These are phyloP conservation scores for Achaetomium macrosporum DNA, from an alignment of 2,329 filamentous ascomycete species.

Conservation along the genomic window DNA sequence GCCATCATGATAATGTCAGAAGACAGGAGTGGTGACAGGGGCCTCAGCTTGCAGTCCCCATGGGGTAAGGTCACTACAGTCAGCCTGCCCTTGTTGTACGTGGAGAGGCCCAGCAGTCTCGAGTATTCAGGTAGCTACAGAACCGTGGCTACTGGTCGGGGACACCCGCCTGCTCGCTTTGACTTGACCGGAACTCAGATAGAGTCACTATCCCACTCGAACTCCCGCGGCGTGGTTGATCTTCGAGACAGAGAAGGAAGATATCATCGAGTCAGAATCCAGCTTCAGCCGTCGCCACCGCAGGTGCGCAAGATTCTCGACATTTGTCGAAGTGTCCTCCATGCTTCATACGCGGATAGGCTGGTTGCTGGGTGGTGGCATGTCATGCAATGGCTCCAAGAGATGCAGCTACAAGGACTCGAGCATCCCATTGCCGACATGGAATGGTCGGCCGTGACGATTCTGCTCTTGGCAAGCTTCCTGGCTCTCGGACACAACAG, in stretches of 20 bases:
- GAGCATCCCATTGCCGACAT: conserved; percentile 39
- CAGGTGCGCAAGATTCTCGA: conserved; percentile 57
- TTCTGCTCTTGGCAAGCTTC: conserved; percentile 59
- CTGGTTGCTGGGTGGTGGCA: conserved; percentile 69
- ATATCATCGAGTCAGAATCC: conserved; percentile 61
- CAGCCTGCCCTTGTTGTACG: conserved; percentile 53
- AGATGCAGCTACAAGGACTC: conserved; percentile 3
- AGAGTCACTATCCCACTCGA: conserved; percentile 51
- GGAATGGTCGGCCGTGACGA: conserved; percentile 65
- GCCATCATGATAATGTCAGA: conserved; percentile 66
- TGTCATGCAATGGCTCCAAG: conserved; percentile 59
- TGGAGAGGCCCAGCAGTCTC: conserved; percentile 55
- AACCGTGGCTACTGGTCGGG: conserved; percentile 46
- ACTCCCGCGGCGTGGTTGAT: conserved; percentile 57
- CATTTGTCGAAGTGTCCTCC: conserved; percentile 58
- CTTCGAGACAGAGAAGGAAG: conserved; percentile 56
- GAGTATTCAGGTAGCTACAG: conserved; percentile 46
- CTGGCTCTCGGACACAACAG: conserved; percentile 46
- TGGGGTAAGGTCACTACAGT: conserved; percentile 68
- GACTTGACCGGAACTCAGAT: conserved; percentile 44
- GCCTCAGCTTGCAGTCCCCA: conserved; percentile 67
- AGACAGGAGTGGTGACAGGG: conserved; percentile 55
- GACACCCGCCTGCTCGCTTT: conserved; percentile 41
- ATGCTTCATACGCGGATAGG: conserved; percentile 52
- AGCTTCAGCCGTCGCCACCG: conserved; percentile 59